phyloP scores from a whole-genome alignment of 192 early-diverging fungal species.

The Phlyctochytrium bullatum region DNA sequence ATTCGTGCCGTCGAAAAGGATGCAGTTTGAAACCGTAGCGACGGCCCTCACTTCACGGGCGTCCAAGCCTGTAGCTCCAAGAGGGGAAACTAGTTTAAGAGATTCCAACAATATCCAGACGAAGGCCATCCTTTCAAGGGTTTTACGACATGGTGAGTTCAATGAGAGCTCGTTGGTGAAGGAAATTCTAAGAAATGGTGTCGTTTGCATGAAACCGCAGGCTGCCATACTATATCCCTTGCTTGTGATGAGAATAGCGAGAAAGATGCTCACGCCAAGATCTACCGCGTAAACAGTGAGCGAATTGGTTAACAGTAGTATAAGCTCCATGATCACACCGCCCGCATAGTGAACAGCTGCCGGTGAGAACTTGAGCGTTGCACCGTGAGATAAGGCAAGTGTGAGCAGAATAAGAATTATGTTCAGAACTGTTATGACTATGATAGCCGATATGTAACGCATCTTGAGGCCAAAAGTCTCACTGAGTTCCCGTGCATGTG shows the following conservation, averaged over 20 bases:
- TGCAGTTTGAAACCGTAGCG: slow-evolving; percentile 9
- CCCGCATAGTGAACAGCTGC: neutral
- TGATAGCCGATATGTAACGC: neutral
- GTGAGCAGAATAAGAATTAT: slow-evolving; percentile 2
- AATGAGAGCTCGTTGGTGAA: slow-evolving; percentile 16
- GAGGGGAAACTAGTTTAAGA: slow-evolving; percentile 12
- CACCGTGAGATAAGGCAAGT: neutral
- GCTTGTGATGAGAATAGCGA: slow-evolving; percentile 20
- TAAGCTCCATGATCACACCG: slow-evolving; percentile 14
- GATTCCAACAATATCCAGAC: slow-evolving; percentile 19
- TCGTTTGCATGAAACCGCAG: slow-evolving; percentile 18
- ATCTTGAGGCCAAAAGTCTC: slow-evolving; percentile 15
- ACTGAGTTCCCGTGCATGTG: slow-evolving; percentile 18
- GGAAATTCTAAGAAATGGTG: slow-evolving; percentile 3
- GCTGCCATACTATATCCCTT: slow-evolving; percentile 11
- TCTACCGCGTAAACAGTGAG: slow-evolving; percentile 13
- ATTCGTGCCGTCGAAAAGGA: slow-evolving; percentile 12
- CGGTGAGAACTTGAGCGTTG: slow-evolving; percentile 7
- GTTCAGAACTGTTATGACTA: slow-evolving; percentile 8
- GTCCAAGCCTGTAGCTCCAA: slow-evolving; percentile 18
- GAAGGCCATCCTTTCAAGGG: slow-evolving; percentile 14
- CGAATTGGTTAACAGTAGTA: slow-evolving; percentile 13
- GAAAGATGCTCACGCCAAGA: slow-evolving; percentile 17
- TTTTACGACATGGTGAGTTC: slow-evolving; percentile 20
- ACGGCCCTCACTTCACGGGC: neutral